These are phyloP conservation scores for Alternaria sp. DNA, from an alignment of 2,329 filamentous ascomycete genomes.

Conservation along the genomic window DNA sequence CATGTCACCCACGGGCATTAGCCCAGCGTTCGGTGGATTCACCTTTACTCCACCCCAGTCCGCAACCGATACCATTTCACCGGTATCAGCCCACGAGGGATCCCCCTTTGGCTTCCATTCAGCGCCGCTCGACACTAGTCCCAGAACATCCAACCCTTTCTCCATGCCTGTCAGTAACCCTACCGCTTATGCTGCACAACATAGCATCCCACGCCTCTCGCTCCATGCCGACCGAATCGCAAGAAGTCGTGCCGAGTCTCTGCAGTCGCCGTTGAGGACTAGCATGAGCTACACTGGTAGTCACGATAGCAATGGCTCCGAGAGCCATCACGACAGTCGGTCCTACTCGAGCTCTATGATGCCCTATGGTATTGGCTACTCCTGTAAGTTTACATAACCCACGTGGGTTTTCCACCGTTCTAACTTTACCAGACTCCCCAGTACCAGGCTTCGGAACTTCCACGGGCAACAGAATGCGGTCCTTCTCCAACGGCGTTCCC, in stretches of 20 bases:
- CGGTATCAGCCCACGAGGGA: conserved; percentile 51
- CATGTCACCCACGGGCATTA: conserved; percentile 70
- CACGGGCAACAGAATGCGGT: conserved; percentile 47
- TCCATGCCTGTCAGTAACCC: conserved; percentile 42
- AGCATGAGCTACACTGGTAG: conserved; percentile 54
- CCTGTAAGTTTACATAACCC: conserved; percentile 32
- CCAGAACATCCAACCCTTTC: conserved; percentile 49
- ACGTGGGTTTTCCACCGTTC: background rate
- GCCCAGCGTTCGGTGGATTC: conserved; percentile 70
- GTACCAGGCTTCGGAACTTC: conserved; percentile 50
- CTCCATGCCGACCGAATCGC: conserved; percentile 52
- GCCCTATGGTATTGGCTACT: conserved; percentile 49
- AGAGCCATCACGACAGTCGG: conserved; percentile 30
- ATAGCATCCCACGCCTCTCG: conserved; percentile 51
- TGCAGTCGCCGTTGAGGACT: conserved; percentile 53
- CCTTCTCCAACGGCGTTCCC: conserved; percentile 48
- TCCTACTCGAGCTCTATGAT: conserved; percentile 44
- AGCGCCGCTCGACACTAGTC: conserved; percentile 43
- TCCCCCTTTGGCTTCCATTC: conserved; percentile 50
- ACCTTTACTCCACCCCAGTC: conserved; percentile 65
- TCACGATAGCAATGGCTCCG: conserved; percentile 31
- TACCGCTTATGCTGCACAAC: conserved; percentile 45
- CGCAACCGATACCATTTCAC: conserved; percentile 55
- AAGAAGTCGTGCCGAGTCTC: conserved; percentile 50
- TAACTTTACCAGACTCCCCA: conserved; percentile 42